phyloP scores from a whole-genome alignment of 1,284 basidiomycete species.

The Trichosporon sp. region DNA sequence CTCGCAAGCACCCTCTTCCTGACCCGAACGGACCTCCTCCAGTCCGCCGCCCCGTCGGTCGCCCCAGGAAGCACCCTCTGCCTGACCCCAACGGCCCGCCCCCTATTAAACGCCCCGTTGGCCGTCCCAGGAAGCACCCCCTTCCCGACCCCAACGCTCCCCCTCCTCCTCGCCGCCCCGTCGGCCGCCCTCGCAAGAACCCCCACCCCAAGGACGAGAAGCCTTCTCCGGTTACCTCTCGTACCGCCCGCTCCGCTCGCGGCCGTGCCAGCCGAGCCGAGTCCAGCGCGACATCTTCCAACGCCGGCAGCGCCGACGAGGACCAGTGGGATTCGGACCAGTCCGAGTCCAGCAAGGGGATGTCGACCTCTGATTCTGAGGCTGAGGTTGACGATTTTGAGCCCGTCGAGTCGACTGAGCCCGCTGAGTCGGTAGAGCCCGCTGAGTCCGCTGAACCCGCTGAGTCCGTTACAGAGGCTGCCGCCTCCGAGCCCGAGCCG shows the following conservation, averaged over 20 bases:
- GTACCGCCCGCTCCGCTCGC: not conserved
- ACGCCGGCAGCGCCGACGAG: not conserved
- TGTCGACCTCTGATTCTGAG: not conserved
- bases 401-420: not conserved
- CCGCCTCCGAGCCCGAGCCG: not conserved
- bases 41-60: conserved; percentile 17
- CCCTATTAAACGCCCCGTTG: conserved; percentile 25
- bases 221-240: not conserved
- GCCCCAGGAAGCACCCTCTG: conserved; percentile 15
- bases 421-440: not conserved
- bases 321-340: not conserved
- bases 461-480: not conserved
- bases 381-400: not conserved
- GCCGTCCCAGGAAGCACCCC: conserved; percentile 27
- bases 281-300: not conserved
- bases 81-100: conserved; percentile 8
- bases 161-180: conserved; percentile 19
- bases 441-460: not conserved
- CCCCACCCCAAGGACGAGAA: conserved; percentile 18
- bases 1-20: conserved; percentile 30
- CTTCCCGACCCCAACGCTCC: conserved; percentile 16
- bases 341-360: not conserved
- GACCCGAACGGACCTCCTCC: conserved; percentile 20
- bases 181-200: conserved; percentile 28
- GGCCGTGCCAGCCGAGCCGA: not conserved